phyloP scores from a whole-genome alignment of 2,329 filamentous ascomycete genomes.

The Amauroascus niger region DNA sequence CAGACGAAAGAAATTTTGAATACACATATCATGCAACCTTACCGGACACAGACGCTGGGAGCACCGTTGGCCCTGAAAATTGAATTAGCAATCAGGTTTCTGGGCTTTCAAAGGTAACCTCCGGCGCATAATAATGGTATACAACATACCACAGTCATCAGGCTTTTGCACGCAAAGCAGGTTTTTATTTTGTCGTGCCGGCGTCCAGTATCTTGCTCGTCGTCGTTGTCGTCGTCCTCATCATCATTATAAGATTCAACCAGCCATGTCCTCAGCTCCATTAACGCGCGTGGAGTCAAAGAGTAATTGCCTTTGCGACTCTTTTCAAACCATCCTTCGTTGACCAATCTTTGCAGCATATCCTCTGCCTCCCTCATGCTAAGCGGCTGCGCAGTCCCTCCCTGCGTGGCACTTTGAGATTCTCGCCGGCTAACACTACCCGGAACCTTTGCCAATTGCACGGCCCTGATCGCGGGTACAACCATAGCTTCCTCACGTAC shows the following conservation, averaged over 20 bases:
- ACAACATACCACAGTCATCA: constrained; percentile 60
- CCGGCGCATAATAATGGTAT: not conserved
- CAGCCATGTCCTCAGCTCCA: constrained; percentile 79
- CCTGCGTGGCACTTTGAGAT: constrained; percentile 32
- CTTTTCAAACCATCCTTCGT: constrained; percentile 76
- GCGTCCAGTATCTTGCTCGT: constrained; percentile 41
- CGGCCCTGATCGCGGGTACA: constrained; percentile 66
- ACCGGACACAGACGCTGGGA: constrained; percentile 55
- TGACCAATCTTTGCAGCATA: constrained; percentile 58
- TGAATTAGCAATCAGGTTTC: not conserved
- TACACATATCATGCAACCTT: constrained; percentile 68
- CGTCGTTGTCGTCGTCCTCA: constrained; percentile 44
- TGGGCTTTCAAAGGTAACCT: not conserved
- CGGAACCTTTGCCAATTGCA: constrained; percentile 51
- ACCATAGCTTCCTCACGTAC: constrained; percentile 73
- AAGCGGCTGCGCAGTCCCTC: constrained; percentile 44
- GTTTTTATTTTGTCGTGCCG: constrained; percentile 66
- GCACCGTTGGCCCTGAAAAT: constrained; percentile 61
- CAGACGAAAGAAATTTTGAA: constrained; percentile 61
- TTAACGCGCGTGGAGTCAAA: constrained; percentile 64
- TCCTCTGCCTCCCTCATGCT: constrained; percentile 69
- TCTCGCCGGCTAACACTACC: constrained; percentile 27
- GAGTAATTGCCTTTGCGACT: constrained; percentile 63
- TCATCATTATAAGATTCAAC: constrained; percentile 81
- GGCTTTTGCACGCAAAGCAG: constrained; percentile 79